These are phyloP conservation scores for Zymoseptoria ardabiliae DNA, from an alignment of 2,329 filamentous ascomycete genomes.

Conservation along the genomic window DNA sequence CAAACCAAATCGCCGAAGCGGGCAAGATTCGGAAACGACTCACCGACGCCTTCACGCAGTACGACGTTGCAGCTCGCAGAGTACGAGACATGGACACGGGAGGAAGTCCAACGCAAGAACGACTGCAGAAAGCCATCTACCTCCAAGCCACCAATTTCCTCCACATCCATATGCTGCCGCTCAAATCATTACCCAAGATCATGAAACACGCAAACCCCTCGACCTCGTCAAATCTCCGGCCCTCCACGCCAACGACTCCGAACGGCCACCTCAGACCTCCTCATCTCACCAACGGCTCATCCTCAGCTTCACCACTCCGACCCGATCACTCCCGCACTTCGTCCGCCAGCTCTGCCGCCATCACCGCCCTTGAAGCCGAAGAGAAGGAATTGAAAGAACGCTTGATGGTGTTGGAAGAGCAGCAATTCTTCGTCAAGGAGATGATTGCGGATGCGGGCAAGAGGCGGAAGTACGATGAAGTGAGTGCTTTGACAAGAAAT, in stretches of 20 bases:
- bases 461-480: slow-evolving; percentile 76
- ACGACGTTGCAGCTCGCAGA: slow-evolving; percentile 71
- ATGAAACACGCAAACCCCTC: slow-evolving; percentile 42
- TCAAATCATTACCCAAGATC: slow-evolving; percentile 50
- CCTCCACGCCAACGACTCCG: slow-evolving; percentile 32
- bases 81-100: slow-evolving; percentile 68
- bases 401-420: slow-evolving; percentile 80
- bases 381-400: slow-evolving; percentile 75
- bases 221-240: neutral
- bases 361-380: slow-evolving; percentile 68
- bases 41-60: slow-evolving; percentile 83
- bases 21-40: slow-evolving; percentile 83
- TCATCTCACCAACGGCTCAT: slow-evolving; percentile 31
- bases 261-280: slow-evolving; percentile 33
- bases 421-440: slow-evolving; percentile 78
- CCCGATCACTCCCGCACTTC: slow-evolving; percentile 44
- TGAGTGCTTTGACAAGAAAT: slow-evolving; percentile 69
- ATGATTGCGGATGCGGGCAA: slow-evolving; percentile 75
- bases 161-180: slow-evolving; percentile 81
- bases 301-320: slow-evolving; percentile 6
- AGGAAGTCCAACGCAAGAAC: slow-evolving; percentile 61
- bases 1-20: slow-evolving; percentile 72
- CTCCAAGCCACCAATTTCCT: slow-evolving; percentile 75
- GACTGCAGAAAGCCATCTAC: slow-evolving; percentile 74
- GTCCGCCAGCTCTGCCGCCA: slow-evolving; percentile 33